Percentiles rank a stretch among this genome's conserved stretches.
phyloP scores from a whole-genome alignment of 768 basidiomycete species.

The Naganishia kalamii region DNA sequence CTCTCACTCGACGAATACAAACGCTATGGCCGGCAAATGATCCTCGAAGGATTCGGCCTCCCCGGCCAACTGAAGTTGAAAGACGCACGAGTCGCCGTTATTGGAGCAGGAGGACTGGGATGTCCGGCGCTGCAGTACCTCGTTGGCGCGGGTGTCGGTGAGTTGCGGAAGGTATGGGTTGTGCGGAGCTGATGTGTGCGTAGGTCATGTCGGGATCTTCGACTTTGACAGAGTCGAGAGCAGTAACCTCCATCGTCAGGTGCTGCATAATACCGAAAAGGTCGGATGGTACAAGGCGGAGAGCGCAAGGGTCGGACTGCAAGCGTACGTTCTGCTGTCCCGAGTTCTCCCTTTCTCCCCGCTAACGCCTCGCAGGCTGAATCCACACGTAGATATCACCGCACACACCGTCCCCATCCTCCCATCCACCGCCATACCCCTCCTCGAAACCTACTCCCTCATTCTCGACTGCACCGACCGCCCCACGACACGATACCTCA shows the following conservation, averaged over 20 bases:
- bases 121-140: constrained; percentile 94
- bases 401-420: constrained; percentile 54
- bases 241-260: constrained; percentile 86
- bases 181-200: not conserved
- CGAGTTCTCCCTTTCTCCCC: not conserved
- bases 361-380: constrained; percentile 54
- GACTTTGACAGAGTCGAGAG: constrained; percentile 82
- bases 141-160: constrained; percentile 84
- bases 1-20: constrained; percentile 60
- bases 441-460: constrained; percentile 63
- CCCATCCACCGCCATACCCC: constrained; percentile 52
- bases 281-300: constrained; percentile 74
- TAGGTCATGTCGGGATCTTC: constrained; percentile 76
- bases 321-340: constrained; percentile 61
- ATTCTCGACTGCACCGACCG: constrained; percentile 95
- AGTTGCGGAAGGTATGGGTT: constrained; percentile 34
- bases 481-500: constrained; percentile 79
- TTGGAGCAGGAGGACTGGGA: constrained; percentile 92
- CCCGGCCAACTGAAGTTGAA: constrained; percentile 78
- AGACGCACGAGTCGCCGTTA: constrained; percentile 67
- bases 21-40: constrained; percentile 96
- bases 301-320: constrained; percentile 67
- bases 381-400: constrained; percentile 62
- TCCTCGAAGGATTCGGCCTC: constrained; percentile 78
- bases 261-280: constrained; percentile 69